Evolutionary conservation across 495 filamentous ascomycete genomes (phyloP).

Genomic region (Neurospora sp.): DNA sequence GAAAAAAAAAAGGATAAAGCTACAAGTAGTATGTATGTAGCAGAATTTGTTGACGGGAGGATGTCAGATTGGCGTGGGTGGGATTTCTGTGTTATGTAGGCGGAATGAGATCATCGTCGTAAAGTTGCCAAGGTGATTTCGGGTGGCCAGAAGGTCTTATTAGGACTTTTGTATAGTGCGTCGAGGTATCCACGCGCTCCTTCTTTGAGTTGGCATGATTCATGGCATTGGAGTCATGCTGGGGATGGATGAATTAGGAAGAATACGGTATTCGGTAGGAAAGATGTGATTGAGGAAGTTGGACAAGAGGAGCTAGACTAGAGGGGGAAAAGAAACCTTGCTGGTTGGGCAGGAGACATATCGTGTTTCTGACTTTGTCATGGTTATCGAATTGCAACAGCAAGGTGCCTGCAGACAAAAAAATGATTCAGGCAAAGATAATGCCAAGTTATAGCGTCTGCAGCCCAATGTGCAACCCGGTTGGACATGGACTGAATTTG

Average conservation of each 20-base stretch:
- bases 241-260: background rate
- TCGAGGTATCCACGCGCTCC: background rate
- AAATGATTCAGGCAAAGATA: background rate
- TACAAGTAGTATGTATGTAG: background rate
- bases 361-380: background rate
- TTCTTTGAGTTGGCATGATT: background rate
- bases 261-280: background rate
- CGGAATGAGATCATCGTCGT: background rate
- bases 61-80: background rate
- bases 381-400: background rate
- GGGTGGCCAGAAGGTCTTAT: background rate
- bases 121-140: slow-evolving; percentile 1
- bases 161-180: background rate
- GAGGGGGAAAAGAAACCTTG: background rate
- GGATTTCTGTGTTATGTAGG: background rate
- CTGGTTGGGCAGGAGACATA: background rate
- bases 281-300: background rate
- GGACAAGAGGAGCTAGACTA: background rate
- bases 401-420: background rate
- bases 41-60: background rate
- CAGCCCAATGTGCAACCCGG: background rate
- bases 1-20: background rate
- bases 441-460: background rate
- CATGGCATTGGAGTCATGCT: background rate
- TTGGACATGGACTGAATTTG: background rate